Conservation (phyloP, 176 grass and related monocot species). For the Aegilops bicornis region DNA sequence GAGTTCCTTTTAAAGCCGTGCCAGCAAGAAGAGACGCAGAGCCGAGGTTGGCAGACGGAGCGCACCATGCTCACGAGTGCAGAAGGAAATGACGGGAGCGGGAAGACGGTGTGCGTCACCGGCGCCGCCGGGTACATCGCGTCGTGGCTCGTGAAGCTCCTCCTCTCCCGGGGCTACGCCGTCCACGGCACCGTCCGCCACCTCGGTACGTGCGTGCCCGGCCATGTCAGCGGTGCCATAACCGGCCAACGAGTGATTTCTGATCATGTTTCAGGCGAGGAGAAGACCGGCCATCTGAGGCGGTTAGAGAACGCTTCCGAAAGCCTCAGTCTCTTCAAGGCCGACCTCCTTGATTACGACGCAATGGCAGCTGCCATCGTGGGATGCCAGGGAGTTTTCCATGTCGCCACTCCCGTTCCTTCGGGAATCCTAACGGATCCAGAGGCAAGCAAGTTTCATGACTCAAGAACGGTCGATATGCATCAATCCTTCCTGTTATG, state of each 20-base stretch:
- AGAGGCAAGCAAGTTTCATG: constrained; percentile 24
- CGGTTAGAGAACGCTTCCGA: constrained; percentile 29
- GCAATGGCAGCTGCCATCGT: constrained; percentile 25
- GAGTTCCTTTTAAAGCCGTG: neutral
- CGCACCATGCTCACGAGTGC: neutral
- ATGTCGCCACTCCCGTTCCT: constrained; percentile 60
- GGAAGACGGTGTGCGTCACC: constrained; percentile 54
- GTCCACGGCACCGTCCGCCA: constrained; percentile 65
- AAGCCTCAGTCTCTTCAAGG: constrained; percentile 45
- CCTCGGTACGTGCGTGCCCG: constrained; percentile 34
- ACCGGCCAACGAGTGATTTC: no score
- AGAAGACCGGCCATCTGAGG: constrained; percentile 40
- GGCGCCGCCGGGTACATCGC: constrained; percentile 51
- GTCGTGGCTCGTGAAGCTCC: constrained; percentile 76
- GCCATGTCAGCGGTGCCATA: neutral
- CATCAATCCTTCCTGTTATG: neutral
- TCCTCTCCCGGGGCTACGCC: constrained; percentile 52
- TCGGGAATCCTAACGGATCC: constrained; percentile 1
- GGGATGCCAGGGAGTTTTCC: constrained; percentile 59
- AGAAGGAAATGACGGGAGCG: neutral
- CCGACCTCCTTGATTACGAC: constrained; percentile 47
- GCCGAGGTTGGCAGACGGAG: neutral
- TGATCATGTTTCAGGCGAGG: constrained; percentile 20
- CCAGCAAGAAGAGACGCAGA: neutral
- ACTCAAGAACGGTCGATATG: neutral